Evolutionary conservation across 2,329 filamentous ascomycete genomes (phyloP).

Genomic region (Beauveria medogensis): DNA sequence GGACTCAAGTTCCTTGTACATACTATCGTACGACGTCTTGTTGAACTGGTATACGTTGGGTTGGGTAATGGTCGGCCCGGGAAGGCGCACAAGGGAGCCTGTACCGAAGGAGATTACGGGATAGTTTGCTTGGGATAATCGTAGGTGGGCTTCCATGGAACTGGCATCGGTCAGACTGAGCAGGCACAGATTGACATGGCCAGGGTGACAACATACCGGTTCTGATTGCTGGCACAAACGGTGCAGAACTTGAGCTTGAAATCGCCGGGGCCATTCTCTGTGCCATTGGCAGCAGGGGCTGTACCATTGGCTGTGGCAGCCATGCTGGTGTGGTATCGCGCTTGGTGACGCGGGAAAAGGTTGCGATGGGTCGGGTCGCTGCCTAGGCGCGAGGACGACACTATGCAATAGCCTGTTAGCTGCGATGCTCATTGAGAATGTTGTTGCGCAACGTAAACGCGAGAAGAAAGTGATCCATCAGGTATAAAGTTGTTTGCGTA

Average conservation of each 20-base stretch:
- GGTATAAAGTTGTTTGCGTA: conserved; percentile 45
- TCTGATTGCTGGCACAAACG: conserved; percentile 98
- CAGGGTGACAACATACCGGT: conserved; percentile 54
- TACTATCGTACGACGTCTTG: conserved; percentile 86
- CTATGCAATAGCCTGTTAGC: not conserved
- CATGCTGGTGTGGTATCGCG: conserved; percentile 21
- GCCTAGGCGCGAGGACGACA: conserved; percentile 5
- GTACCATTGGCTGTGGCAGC: conserved; percentile 34
- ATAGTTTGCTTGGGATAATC: conserved; percentile 75
- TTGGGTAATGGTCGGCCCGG: conserved; percentile 82
- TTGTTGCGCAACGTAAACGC: not conserved
- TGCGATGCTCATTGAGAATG: not conserved
- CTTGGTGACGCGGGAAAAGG: conserved; percentile 11
- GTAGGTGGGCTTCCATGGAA: conserved; percentile 98
- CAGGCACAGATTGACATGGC: not conserved
- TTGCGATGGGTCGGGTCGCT: conserved; percentile 1
- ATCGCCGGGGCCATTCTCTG: conserved; percentile 43
- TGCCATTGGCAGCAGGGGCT: conserved; percentile 31
- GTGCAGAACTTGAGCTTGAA: conserved; percentile 96
- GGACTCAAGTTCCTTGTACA: conserved; percentile 80
- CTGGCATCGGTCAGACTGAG: conserved; percentile 29
- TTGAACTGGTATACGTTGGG: conserved; percentile 99
- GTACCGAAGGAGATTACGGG: conserved; percentile 99
- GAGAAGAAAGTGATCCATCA: conserved; percentile 19
- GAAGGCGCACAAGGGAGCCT: conserved; percentile 85